phyloP scores from a whole-genome alignment of 164 flowering plant genomes.

The Tetrastigma voinierianum region DNA sequence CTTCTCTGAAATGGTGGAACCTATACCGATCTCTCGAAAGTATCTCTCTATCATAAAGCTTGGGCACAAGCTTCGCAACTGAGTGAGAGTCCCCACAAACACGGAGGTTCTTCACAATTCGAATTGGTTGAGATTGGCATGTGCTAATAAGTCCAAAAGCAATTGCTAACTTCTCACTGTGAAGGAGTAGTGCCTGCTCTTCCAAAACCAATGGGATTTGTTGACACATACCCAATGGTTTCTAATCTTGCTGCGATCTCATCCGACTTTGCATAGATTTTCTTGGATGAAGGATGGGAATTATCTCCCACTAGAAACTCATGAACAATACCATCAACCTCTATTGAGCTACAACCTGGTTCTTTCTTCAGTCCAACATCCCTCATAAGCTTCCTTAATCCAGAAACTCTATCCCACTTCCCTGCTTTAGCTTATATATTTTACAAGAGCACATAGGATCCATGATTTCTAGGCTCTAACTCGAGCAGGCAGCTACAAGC shows the following conservation, averaged over 20 bases:
- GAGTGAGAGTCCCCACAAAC: slow-evolving; percentile 69
- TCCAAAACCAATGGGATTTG: slow-evolving; percentile 53
- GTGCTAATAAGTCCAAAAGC: slow-evolving; percentile 57
- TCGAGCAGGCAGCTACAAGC: slow-evolving; percentile 49
- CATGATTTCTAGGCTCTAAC: slow-evolving; percentile 64
- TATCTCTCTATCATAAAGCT: slow-evolving; percentile 55
- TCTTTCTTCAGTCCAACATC: slow-evolving; percentile 59
- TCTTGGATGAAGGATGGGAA: slow-evolving; percentile 42
- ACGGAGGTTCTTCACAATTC: slow-evolving; percentile 71
- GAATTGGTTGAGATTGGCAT: slow-evolving; percentile 42
- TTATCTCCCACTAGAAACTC: slow-evolving; percentile 73
- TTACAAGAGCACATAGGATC: slow-evolving; percentile 68
- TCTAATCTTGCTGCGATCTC: slow-evolving; percentile 45
- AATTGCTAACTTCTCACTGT: slow-evolving; percentile 74
- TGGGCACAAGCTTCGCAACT: slow-evolving; percentile 52
- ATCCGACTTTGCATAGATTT: slow-evolving; percentile 60
- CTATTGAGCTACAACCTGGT: slow-evolving; percentile 75
- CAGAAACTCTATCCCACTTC: slow-evolving; percentile 57
- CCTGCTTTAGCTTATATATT: slow-evolving; percentile 63
- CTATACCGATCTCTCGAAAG: slow-evolving; percentile 55
- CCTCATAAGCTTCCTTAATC: slow-evolving; percentile 61
- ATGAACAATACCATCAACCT: slow-evolving; percentile 57
- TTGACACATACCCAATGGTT: slow-evolving; percentile 53
- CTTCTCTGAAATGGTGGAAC: slow-evolving; percentile 61
- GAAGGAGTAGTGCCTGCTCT: slow-evolving; percentile 58